Evolutionary conservation across 139 green algal genomes (phyloP).

Genomic region (Marvania coccoides): DNA sequence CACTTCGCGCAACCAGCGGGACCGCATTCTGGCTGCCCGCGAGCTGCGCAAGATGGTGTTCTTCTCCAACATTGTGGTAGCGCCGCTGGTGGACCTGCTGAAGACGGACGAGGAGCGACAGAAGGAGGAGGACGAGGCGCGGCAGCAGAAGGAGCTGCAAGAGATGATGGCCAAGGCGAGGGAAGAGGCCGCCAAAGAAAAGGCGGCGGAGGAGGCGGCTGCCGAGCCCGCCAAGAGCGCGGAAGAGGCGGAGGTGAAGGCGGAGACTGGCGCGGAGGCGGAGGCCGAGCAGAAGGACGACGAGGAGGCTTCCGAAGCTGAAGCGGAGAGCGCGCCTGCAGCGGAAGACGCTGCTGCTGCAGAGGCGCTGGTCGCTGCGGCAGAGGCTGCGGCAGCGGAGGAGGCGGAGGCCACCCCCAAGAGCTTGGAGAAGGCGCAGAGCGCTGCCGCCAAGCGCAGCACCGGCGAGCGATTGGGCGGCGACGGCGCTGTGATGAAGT

Average conservation of each 20-base stretch:
- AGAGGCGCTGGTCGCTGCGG: conserved; percentile 17
- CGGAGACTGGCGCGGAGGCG: conserved; percentile 8
- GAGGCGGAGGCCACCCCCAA: conserved; percentile 16
- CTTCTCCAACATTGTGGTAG: conserved; percentile 86
- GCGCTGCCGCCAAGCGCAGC: conserved; percentile 16
- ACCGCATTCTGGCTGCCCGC: conserved; percentile 60
- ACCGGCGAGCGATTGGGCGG: conserved; percentile 19
- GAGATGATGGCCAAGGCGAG: conserved; percentile 28
- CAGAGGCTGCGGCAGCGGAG: conserved; percentile 13
- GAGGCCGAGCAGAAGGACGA: neutral
- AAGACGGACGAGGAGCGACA: conserved; percentile 40
- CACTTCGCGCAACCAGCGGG: conserved; percentile 38
- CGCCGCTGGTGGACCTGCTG: conserved; percentile 73
- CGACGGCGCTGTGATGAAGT: conserved; percentile 22
- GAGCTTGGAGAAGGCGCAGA: conserved; percentile 40
- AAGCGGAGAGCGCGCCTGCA: neutral
- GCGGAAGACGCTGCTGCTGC: conserved; percentile 24
- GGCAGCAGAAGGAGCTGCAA: conserved; percentile 38
- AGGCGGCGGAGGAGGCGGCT: conserved; percentile 28
- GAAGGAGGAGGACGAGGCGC: conserved; percentile 21
- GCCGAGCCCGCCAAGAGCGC: conserved; percentile 37
- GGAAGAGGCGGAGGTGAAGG: conserved; percentile 50
- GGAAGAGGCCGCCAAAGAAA: conserved; percentile 25
- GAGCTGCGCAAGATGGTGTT: conserved; percentile 91
- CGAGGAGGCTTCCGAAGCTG: conserved; percentile 6